Conservation (phyloP, 2,329 filamentous ascomycete genomes). For the Penicillium occitanis region DNA sequence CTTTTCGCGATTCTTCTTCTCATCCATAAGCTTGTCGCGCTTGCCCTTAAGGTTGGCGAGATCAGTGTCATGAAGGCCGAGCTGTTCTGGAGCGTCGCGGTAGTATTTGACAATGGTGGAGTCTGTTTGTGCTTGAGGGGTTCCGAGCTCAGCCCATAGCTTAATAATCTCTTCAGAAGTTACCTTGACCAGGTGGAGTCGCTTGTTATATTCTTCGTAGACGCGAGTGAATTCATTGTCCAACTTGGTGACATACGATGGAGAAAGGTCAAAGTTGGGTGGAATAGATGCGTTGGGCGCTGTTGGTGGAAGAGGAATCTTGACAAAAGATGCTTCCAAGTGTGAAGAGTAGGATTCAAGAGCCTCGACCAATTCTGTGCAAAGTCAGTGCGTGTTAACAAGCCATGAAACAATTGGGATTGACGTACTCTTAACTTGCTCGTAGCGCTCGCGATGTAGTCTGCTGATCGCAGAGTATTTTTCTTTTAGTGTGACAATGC, state of each 20-base stretch:
- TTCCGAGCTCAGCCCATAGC: slow-evolving; percentile 93
- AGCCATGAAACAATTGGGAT: background rate
- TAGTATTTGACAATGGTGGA: slow-evolving; percentile 82
- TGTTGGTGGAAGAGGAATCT: slow-evolving; percentile 80
- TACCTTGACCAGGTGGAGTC: slow-evolving; percentile 71
- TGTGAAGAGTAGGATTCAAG: slow-evolving; percentile 96
- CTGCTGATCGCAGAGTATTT: slow-evolving; percentile 78
- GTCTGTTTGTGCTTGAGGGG: slow-evolving; percentile 90
- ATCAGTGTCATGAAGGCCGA: slow-evolving; percentile 88
- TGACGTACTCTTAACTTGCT: slow-evolving; percentile 85
- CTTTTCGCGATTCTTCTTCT: slow-evolving; percentile 83
- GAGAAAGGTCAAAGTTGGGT: slow-evolving; percentile 87
- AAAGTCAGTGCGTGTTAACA: slow-evolving; percentile 27
- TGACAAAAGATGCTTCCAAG: slow-evolving; percentile 84
- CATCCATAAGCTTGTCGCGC: slow-evolving; percentile 79
- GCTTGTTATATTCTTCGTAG: slow-evolving; percentile 92
- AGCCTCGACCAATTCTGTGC: slow-evolving; percentile 83
- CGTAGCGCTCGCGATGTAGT: slow-evolving; percentile 85
- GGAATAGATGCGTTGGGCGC: slow-evolving; percentile 73
- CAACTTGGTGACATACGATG: slow-evolving; percentile 79
- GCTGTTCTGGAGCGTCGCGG: slow-evolving; percentile 85
- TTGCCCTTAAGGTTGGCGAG: slow-evolving; percentile 68
- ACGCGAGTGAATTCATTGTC: slow-evolving; percentile 91
- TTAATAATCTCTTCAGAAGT: slow-evolving; percentile 83
- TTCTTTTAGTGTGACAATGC: slow-evolving; percentile 77